These are phyloP conservation scores for Tritrichomonas foetus DNA, from an alignment of 208 protist genomes.

Conservation along the genomic window DNA sequence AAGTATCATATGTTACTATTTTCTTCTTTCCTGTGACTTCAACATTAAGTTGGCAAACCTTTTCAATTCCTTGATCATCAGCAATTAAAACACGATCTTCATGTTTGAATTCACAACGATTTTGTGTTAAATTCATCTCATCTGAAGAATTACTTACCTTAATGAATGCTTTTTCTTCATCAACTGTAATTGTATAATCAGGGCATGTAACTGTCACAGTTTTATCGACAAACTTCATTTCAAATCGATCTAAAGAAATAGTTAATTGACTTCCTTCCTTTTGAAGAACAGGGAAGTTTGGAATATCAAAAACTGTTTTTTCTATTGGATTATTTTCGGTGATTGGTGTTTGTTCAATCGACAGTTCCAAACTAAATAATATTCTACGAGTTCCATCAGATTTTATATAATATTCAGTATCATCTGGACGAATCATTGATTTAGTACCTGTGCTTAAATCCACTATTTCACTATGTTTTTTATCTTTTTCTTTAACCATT, in stretches of 20 bases:
- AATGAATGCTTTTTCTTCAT: not conserved
- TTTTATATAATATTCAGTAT: conserved; percentile 30
- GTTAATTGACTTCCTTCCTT: too few relatives aligned
- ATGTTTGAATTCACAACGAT: not conserved
- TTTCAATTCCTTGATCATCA: not conserved
- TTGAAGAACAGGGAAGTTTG: not conserved
- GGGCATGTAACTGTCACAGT: not conserved
- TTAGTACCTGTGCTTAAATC: not conserved
- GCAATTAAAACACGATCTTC: not conserved
- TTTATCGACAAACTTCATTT: not conserved
- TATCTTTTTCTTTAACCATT: not conserved
- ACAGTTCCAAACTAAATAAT: not conserved
- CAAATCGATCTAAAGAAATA: not conserved
- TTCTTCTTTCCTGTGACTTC: not conserved
- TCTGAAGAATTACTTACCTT: not conserved
- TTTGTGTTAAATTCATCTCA: not conserved
- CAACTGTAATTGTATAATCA: not conserved
- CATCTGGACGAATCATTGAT: not conserved
- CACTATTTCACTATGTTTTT: not conserved
- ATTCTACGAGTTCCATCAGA: not conserved
- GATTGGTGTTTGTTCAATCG: not conserved
- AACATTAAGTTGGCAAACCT: not conserved
- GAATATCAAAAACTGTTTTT: not conserved
- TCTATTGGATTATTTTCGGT: too few relatives aligned
- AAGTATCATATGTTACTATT: too few relatives aligned